Conservation (phyloP, 2,329 filamentous ascomycete species). For the Cytospora paraplurivora region DNA sequence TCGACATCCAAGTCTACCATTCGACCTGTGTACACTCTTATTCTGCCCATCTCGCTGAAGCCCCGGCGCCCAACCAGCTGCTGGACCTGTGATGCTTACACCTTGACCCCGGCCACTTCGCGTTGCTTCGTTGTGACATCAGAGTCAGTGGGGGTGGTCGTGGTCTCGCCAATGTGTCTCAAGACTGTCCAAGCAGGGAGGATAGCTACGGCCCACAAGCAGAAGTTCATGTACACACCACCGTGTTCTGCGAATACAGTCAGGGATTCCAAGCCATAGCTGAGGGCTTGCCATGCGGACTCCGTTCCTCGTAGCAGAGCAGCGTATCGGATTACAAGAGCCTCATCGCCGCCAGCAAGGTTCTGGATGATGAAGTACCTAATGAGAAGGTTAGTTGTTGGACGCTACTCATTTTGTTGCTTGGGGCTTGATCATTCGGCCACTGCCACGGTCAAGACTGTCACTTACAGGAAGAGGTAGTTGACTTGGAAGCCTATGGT, state of each 20-base stretch:
- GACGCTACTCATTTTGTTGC: background rate
- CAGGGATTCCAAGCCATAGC: conserved; percentile 67
- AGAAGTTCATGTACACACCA: conserved; percentile 71
- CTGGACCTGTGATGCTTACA: too few species aligned
- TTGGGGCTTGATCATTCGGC: background rate
- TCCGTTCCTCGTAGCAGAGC: conserved; percentile 70
- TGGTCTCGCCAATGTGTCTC: conserved; percentile 28
- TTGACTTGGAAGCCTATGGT: conserved; percentile 71
- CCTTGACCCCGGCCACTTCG: background rate
- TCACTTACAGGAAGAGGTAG: conserved; percentile 66
- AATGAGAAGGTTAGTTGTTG: background rate
- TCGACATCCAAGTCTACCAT: too few species aligned
- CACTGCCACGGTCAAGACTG: background rate
- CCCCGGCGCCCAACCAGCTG: background rate
- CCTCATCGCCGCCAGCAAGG: conserved; percentile 57
- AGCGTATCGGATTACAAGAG: conserved; percentile 68
- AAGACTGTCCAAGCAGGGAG: conserved; percentile 66
- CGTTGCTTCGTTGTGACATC: background rate
- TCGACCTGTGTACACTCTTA: too few species aligned
- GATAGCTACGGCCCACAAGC: conserved; percentile 65
- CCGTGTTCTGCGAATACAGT: conserved; percentile 65
- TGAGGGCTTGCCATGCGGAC: conserved; percentile 72
- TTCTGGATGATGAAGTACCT: conserved; percentile 73
- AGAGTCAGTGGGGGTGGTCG: conserved; percentile 46
- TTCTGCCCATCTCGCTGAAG: too few species aligned